Conservation (phyloP, 768 basidiomycete species). For the Termitomyces sp. region DNA sequence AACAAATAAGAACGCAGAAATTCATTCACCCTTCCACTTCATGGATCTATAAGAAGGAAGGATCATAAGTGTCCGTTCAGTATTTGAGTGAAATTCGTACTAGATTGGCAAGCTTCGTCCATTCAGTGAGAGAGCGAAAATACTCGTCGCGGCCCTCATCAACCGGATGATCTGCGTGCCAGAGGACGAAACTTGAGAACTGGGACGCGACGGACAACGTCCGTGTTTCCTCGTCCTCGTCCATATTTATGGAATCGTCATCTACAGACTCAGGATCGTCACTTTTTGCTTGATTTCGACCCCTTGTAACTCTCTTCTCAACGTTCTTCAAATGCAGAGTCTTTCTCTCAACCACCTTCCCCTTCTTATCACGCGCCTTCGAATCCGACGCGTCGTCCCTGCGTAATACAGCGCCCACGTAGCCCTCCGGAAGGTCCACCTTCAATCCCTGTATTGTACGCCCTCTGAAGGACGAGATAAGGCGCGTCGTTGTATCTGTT, state of each 20-base stretch:
- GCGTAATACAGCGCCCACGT: conserved; percentile 58
- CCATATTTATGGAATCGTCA: conserved; percentile 21
- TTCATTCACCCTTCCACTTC: background rate
- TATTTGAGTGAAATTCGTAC: conserved; percentile 30
- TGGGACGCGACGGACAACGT: conserved; percentile 41
- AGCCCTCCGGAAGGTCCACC: conserved; percentile 59
- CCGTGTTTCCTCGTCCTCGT: conserved; percentile 26
- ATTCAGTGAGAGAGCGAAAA: conserved; percentile 59
- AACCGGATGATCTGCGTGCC: conserved; percentile 69
- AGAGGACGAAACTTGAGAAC: conserved; percentile 68
- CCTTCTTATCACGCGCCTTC: conserved; percentile 4
- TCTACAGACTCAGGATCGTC: conserved; percentile 20
- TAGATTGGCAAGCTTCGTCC: conserved; percentile 60
- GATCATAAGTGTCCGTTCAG: background rate
- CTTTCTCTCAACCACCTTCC: conserved; percentile 9
- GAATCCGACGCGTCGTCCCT: conserved; percentile 16
- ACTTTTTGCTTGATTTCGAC: conserved; percentile 18
- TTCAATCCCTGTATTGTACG: conserved; percentile 65
- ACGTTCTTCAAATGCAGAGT: background rate
- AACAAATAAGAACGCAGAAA: background rate
- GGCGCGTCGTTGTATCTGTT: conserved; percentile 31
- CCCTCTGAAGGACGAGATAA: conserved; percentile 68
- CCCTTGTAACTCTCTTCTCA: conserved; percentile 24
- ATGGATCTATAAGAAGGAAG: conserved; percentile 15
- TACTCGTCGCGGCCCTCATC: conserved; percentile 74